Evolutionary conservation across 2,329 filamentous ascomycete species (phyloP), one percentile per base, ranked within the genome.

Genomic region (Alternaria sp.): DNA sequence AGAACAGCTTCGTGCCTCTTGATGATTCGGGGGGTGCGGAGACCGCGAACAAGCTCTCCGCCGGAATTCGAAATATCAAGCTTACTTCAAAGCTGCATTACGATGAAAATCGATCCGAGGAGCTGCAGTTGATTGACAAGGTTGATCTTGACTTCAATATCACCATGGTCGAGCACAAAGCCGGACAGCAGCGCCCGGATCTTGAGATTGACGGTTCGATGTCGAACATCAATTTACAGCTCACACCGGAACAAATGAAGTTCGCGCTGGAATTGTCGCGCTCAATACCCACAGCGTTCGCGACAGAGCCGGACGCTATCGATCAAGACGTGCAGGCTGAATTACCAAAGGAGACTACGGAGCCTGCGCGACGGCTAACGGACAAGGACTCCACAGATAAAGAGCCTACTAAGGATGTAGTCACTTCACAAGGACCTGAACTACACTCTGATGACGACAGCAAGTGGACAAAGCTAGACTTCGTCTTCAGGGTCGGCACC

Each of bases 61-160:
- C 93, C 17, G 95, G 95, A 23, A 94, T 99, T 66, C 87, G 94
- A 53, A 96, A 99, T 61, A 92, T 97, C 60, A 88, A 91, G 33
- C 81, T 99, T 28, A 97, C 92, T 0, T 98, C 94, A 0, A 88
- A 92, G 54, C 92, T 98, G 71, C 86, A 96, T 73, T 98, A 96
- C 69, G 78, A 86, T 0, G 83, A 88, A 2, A 86, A 88, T 33
- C 79, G 85, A 56, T 86, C 87, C 0, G 95, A 99, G 76, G 93
- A 97, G 74, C 82, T 99, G 7, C 92, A 99, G 74, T 90, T 99
- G 81, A 97, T 99, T 67, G 93, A 99, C 71, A 93, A 97, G 68
- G 93, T 99, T 11, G 95, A 99, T 74, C 82, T 99, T 24, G 91
- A 91, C 46, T 97, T 99, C 79, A 91, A 91, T 60, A 89, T 99